These are phyloP conservation scores for Eutrema yunnanense DNA, from an alignment of 345 rosid species.

Conservation along the genomic window DNA sequence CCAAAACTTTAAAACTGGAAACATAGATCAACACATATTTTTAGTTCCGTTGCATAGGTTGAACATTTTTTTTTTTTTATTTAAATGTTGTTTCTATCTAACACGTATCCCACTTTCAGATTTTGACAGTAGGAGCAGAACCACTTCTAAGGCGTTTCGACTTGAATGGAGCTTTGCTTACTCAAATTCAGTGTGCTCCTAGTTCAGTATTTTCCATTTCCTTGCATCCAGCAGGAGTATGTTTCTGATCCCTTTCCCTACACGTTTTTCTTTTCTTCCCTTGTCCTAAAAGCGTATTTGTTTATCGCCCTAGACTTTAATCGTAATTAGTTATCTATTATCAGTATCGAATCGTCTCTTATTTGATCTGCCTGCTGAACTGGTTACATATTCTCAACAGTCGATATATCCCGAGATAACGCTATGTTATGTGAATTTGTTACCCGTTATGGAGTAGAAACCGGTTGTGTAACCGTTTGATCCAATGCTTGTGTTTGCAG, in stretches of 20 bases:
- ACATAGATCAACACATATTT: background rate
- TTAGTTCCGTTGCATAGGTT: background rate
- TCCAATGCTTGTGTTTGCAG: slow-evolving; percentile 32
- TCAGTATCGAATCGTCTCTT: too few relatives aligned
- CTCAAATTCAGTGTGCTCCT: slow-evolving; percentile 85
- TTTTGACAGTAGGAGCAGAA: slow-evolving; percentile 82
- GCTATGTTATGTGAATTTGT: background rate
- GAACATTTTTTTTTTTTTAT: background rate
- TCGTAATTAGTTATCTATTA: too few relatives aligned
- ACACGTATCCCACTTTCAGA: slow-evolving; percentile 39
- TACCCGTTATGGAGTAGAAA: background rate
- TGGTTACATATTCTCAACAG: too few relatives aligned
- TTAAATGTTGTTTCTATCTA: background rate
- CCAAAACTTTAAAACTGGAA: background rate
- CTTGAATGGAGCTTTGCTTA: slow-evolving; percentile 62
- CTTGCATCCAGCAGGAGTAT: slow-evolving; percentile 70
- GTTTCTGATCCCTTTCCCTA: slow-evolving; percentile 15
- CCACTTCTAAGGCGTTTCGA: slow-evolving; percentile 67
- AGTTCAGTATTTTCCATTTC: slow-evolving; percentile 74
- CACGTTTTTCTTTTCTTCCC: too few relatives aligned
- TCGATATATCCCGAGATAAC: background rate
- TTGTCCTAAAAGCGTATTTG: too few relatives aligned
- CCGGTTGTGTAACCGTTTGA: background rate
- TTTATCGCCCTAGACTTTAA: too few relatives aligned
- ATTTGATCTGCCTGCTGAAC: too few relatives aligned